Base-by-base conservation (phyloP, 805 yeast genomes). In the Blastobotrys mokoenaii region DNA sequence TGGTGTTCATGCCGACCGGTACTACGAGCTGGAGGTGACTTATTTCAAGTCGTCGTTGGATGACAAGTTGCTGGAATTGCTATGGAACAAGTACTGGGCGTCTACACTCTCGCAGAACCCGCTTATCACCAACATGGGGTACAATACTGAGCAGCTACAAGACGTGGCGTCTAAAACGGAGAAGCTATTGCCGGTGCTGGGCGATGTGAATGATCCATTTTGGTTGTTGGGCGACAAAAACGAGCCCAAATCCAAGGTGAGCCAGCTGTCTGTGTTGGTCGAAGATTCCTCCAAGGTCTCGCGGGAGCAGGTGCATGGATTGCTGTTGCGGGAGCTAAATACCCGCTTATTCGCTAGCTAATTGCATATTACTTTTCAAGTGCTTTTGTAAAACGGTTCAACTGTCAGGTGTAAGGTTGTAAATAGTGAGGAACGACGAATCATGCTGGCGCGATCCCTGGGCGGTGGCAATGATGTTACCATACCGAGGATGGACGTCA, bases 1-100 rank as follows among this genome's bases (percentile, higher is more conserved):
- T 59, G 95, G 95, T 0, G 76, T 73, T 35, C 88, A 85, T 58
- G 72, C 85, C 0, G 76, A 76, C 38, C 72, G 69, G 48, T 87
- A 85, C 62, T 85, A 86, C 58, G 65, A 83, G 1, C 65, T 86
- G 20, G 75, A 77, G 30, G 72, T 86, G 34, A 73, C 76, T 41
- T 70, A 82, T 8, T 82, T 80, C 65, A 67, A 74, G 46, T 74
- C 74, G 41, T 60, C 66, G 1, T 51, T 67, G 4, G 93, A 84
- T 55, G 63, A 64, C 17, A 60, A 64, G 35, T 57, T 81, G 16
- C 54, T 79, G 17, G 62, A 68, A 35, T 53, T 67, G 30, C 46
- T 77, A 16, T 67, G 72, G 67, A 63, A 63, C 46, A 69, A 71
- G 48, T 72, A 66, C 52, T 76, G 79, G 80, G 64, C 67, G 31